phyloP scores from a whole-genome alignment of 1,284 basidiomycete species.

The Moniliella sp. region DNA sequence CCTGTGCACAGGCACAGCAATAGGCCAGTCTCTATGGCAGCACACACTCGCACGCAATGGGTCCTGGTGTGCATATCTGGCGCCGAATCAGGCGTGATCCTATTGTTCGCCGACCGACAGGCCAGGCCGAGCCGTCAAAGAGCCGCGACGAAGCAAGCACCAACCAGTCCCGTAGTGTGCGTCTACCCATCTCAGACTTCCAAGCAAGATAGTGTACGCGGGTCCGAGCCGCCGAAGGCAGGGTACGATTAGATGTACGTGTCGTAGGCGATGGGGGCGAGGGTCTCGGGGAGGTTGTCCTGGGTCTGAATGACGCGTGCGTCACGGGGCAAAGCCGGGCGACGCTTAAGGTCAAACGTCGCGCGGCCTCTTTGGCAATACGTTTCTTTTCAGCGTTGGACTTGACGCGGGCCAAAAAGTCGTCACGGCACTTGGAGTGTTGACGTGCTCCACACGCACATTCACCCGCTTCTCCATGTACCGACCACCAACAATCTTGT shows the following conservation, averaged over 20 bases:
- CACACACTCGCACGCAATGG: too few relatives aligned
- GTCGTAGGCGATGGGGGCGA: slow-evolving; percentile 59
- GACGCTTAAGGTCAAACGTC: slow-evolving; percentile 63
- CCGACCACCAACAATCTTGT: slow-evolving; percentile 96
- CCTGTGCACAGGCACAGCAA: too few relatives aligned
- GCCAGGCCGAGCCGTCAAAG: too few relatives aligned
- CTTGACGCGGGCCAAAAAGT: slow-evolving; percentile 92
- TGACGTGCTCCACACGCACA: slow-evolving; percentile 90
- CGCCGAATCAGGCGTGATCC: too few relatives aligned
- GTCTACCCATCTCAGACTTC: too few relatives aligned
- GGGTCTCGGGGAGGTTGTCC: slow-evolving; percentile 73
- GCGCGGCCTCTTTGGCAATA: slow-evolving; percentile 60
- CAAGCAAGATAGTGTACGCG: too few relatives aligned
- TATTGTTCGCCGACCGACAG: too few relatives aligned
- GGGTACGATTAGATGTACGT: slow-evolving; percentile 30
- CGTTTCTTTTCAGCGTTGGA: slow-evolving; percentile 64
- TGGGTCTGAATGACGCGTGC: slow-evolving; percentile 51
- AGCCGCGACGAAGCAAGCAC: too few relatives aligned
- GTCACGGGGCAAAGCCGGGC: slow-evolving; percentile 62
- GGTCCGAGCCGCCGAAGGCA: too few relatives aligned
- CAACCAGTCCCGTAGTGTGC: too few relatives aligned
- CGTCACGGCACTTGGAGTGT: slow-evolving; percentile 96
- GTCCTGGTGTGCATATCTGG: too few relatives aligned
- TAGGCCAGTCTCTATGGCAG: too few relatives aligned
- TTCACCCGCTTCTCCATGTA: slow-evolving; percentile 99